A percentile compares a stretch with the other conserved stretches of the same genome.
These are phyloP conservation scores for Tolypocladium tropicale DNA, from an alignment of 2,329 filamentous ascomycete genomes.

Conservation along the genomic window DNA sequence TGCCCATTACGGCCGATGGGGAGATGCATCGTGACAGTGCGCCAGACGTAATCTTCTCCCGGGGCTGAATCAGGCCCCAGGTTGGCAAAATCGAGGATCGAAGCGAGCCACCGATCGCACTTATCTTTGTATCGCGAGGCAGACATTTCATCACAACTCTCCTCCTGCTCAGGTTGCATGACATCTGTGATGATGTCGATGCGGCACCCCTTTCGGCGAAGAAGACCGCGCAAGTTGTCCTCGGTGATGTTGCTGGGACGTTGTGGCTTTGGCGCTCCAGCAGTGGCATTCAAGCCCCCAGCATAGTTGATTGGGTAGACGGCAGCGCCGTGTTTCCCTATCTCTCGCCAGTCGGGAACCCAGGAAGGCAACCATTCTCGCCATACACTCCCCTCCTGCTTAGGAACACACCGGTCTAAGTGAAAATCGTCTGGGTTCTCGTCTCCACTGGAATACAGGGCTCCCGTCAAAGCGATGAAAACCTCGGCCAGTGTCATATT, in stretches of 20 bases:
- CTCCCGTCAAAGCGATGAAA: neutral
- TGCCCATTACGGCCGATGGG: neutral
- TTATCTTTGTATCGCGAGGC: neutral
- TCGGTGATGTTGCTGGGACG: neutral
- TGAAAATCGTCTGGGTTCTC: neutral
- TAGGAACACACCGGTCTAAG: neutral
- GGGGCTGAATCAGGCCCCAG: neutral
- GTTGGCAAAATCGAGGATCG: neutral
- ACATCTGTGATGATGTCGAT: neutral
- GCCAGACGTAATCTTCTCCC: neutral
- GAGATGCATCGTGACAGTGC: neutral
- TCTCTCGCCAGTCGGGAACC: neutral
- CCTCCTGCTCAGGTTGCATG: neutral
- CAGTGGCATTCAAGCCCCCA: neutral
- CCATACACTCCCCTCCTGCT: neutral
- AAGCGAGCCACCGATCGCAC: neutral
- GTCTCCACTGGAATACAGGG: neutral
- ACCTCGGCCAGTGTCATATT: neutral
- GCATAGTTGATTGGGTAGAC: neutral
- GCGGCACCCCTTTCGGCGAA: neutral
- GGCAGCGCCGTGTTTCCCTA: neutral
- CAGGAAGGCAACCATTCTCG: neutral
- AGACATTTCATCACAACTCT: neutral
- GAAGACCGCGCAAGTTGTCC: neutral
- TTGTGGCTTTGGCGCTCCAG: neutral